Evolutionary conservation across 768 basidiomycete species (phyloP), one percentile per base, ranked within the genome.

Genomic region (Tricholoma terreum): DNA sequence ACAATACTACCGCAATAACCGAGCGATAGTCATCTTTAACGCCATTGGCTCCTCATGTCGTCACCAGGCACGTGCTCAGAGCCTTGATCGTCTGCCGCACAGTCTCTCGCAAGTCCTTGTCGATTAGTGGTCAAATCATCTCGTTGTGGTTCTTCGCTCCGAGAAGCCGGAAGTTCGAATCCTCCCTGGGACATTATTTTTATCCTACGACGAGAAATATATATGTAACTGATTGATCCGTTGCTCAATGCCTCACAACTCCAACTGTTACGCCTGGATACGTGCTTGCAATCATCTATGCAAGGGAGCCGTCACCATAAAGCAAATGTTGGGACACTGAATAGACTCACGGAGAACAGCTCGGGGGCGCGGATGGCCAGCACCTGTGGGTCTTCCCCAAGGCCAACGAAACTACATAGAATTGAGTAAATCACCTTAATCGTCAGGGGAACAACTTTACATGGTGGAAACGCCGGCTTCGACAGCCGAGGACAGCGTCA

Each of bases 381-480:
- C 17, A 92, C 82, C 63, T 88, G 83, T 3, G 90, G 92, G 65
- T 94, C 90, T 69, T 94, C 91, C 51, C 84, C 90, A 8, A 94
- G 77, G 7, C 90, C 91, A 31, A 94, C 92, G 66, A 93, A 91
- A 34, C 87, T 89, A 55, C 12, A 31, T 53, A 24, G 22, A 31
- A 4, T 55, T 52, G 48, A 40, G 8, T 52, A 45, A 21, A 34
- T 46, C 31, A 40, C 31, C 14, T 34, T 6, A 34, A 40, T 17
- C 40, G 19, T 31, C 19, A 66, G 22, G 27, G 19, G 8, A 31
- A 30, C 14, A 27, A 6, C 24, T 81, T 60, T 69, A 90, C 84
- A 93, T 92, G 1, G 91, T 93, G 2, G 90, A 92, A 1, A 94
- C 91, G 50, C 91, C 92, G 12, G 90, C 90, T 66, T 93, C 90